Conservation (phyloP, 352 stramenopile genomes). For the Salisapilia sapeloensis region DNA sequence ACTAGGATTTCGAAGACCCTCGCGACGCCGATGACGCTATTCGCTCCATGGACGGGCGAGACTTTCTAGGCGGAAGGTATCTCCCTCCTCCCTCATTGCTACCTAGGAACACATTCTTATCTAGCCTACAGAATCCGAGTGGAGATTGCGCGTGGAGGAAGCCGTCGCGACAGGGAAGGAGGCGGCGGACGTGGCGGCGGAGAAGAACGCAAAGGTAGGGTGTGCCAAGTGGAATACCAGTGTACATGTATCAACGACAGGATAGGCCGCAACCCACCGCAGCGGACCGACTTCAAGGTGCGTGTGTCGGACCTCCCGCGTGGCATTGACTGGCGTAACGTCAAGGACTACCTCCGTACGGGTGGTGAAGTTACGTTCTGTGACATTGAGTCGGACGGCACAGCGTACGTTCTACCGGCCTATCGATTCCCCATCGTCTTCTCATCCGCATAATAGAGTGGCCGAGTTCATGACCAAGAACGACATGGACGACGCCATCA, state of each 20-base stretch:
- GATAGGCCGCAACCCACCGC: slow-evolving; percentile 44
- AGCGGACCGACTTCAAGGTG: slow-evolving; percentile 61
- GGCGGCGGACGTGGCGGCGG: slow-evolving; percentile 10
- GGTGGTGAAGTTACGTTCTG: slow-evolving; percentile 77
- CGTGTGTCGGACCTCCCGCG: slow-evolving; percentile 60
- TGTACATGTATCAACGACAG: too few relatives aligned
- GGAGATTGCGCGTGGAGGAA: slow-evolving; percentile 59
- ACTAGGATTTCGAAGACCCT: slow-evolving; percentile 80
- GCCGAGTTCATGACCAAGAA: slow-evolving; percentile 69
- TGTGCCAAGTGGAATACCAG: too few relatives aligned
- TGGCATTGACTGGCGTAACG: slow-evolving; percentile 70
- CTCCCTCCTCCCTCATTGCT: neutral
- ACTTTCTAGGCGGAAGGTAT: slow-evolving; percentile 75
- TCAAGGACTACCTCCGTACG: slow-evolving; percentile 76
- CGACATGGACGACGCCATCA: slow-evolving; percentile 71
- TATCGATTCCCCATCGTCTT: neutral
- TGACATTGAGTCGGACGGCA: slow-evolving; percentile 67
- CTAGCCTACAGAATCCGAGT: slow-evolving; percentile 52
- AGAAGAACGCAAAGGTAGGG: too few relatives aligned
- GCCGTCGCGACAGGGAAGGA: slow-evolving; percentile 32
- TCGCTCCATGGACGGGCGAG: slow-evolving; percentile 68
- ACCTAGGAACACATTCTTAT: slow-evolving; percentile 1
- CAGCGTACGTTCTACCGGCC: slow-evolving; percentile 28
- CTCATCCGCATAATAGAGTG: slow-evolving; percentile 14
- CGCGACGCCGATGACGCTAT: slow-evolving; percentile 77